Evolutionary conservation across 768 basidiomycete species (phyloP).

Genomic region (Kwoniella europaea): DNA sequence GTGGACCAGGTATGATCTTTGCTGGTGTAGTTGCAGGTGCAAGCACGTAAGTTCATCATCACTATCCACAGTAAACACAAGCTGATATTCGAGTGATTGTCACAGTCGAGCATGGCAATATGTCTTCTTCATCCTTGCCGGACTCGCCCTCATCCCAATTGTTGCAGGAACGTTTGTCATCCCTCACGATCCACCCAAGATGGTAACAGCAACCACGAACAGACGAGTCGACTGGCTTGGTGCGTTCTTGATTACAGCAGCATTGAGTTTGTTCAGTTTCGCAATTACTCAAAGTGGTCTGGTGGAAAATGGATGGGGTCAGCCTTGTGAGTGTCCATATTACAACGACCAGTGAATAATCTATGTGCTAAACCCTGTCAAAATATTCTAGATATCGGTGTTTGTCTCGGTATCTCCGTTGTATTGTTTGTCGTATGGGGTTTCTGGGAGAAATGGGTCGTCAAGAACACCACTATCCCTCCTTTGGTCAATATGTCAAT

Average conservation of each 20-base stretch:
- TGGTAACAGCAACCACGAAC: slow-evolving; percentile 66
- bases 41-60: slow-evolving; percentile 11
- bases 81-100: neutral
- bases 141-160: slow-evolving; percentile 64
- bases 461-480: slow-evolving; percentile 48
- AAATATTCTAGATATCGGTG: slow-evolving; percentile 67
- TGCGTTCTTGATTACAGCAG: slow-evolving; percentile 67
- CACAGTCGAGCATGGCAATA: slow-evolving; percentile 60
- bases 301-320: slow-evolving; percentile 66
- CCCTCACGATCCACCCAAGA: slow-evolving; percentile 64
- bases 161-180: slow-evolving; percentile 67
- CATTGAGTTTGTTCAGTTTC: slow-evolving; percentile 71
- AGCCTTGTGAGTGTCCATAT: slow-evolving; percentile 61
- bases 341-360: too few species aligned
- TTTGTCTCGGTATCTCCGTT: slow-evolving; percentile 67
- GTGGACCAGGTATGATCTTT: slow-evolving; percentile 68
- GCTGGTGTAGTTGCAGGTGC: slow-evolving; percentile 66
- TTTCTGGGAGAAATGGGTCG: slow-evolving; percentile 69
- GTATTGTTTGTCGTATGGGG: slow-evolving; percentile 67
- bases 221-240: slow-evolving; percentile 78
- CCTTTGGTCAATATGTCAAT: slow-evolving; percentile 38
- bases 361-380: too few species aligned
- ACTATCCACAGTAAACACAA: neutral
- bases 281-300: slow-evolving; percentile 70
- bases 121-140: slow-evolving; percentile 68